A percentile compares a stretch with the other conserved stretches of the same genome.
phyloP scores from a whole-genome alignment of 2,329 filamentous ascomycete genomes.

The Ciborinia camelliae region DNA sequence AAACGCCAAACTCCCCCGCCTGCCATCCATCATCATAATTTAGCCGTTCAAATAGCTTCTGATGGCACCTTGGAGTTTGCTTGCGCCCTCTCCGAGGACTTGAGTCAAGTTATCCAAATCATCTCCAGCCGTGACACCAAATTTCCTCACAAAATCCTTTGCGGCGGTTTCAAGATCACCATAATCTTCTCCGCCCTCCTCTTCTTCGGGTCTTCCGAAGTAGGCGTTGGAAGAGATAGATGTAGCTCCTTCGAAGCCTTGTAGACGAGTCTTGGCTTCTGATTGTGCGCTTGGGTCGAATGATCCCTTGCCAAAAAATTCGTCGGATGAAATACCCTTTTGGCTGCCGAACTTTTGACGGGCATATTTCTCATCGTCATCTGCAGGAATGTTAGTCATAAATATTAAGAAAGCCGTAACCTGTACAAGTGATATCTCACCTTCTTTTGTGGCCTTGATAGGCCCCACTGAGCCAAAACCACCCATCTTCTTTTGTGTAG shows the following conservation, averaged over 20 bases:
- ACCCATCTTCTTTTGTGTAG: slow-evolving; percentile 57
- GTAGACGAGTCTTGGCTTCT: slow-evolving; percentile 82
- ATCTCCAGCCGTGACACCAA: slow-evolving; percentile 92
- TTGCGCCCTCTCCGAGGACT: slow-evolving; percentile 80
- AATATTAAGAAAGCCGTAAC: neutral
- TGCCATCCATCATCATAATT: neutral
- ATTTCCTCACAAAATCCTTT: slow-evolving; percentile 92
- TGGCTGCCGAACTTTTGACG: slow-evolving; percentile 85
- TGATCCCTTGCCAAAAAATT: slow-evolving; percentile 90
- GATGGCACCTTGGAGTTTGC: slow-evolving; percentile 74
- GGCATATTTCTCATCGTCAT: slow-evolving; percentile 78
- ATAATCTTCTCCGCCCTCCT: slow-evolving; percentile 70
- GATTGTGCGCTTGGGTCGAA: slow-evolving; percentile 77
- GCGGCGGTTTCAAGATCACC: slow-evolving; percentile 90
- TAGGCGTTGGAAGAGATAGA: slow-evolving; percentile 96
- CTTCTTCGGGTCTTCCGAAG: slow-evolving; percentile 89
- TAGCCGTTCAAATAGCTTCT: slow-evolving; percentile 61
- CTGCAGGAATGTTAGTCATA: slow-evolving; percentile 40
- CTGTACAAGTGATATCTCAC: slow-evolving; percentile 44
- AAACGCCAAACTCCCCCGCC: slow-evolving; percentile 10
- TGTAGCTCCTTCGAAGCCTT: slow-evolving; percentile 88
- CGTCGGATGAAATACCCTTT: slow-evolving; percentile 95
- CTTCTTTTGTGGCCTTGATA: slow-evolving; percentile 65
- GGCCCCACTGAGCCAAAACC: slow-evolving; percentile 83
- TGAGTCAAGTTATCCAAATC: slow-evolving; percentile 88